Percentiles rank a stretch among this genome's conserved stretches.
These are phyloP conservation scores for Mrakia gelida DNA, from an alignment of 768 basidiomycete genomes.

Conservation along the genomic window DNA sequence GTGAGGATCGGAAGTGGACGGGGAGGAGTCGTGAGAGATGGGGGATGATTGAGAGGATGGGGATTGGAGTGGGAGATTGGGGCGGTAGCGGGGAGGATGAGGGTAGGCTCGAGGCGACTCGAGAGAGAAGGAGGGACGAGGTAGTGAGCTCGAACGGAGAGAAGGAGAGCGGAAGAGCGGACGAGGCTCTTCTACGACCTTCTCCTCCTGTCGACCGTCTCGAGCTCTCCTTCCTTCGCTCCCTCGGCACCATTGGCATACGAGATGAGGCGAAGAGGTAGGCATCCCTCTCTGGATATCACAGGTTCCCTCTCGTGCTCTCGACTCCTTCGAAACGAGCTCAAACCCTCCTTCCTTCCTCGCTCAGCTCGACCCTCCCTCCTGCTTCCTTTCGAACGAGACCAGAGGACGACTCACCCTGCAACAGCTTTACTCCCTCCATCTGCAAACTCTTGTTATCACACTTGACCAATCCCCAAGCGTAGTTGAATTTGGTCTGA, in stretches of 20 bases:
- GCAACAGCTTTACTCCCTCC: conserved; percentile 83
- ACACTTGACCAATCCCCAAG: conserved; percentile 87
- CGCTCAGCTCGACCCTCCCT: background rate
- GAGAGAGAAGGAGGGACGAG: background rate
- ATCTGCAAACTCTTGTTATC: conserved; percentile 77
- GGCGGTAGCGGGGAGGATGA: too few species aligned
- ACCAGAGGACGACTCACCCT: conserved; percentile 56
- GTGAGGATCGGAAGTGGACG: background rate
- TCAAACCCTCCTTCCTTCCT: background rate
- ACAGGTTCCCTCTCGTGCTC: too few species aligned
- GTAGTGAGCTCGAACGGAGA: too few species aligned
- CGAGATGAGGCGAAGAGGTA: too few species aligned
- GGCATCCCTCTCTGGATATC: too few species aligned
- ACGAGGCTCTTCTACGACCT: too few species aligned
- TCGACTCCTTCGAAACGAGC: too few species aligned
- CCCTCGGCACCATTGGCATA: too few species aligned
- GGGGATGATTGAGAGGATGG: background rate
- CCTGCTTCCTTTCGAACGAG: background rate
- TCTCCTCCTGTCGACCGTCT: too few species aligned
- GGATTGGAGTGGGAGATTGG: background rate
- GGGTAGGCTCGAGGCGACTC: too few species aligned
- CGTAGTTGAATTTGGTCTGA: conserved; percentile 96
- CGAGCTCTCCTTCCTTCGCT: too few species aligned
- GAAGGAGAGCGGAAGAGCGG: too few species aligned
- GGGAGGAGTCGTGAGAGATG: background rate